phyloP scores from a whole-genome alignment of 1,139 yeast species.

The Blastobotrys elegans region DNA sequence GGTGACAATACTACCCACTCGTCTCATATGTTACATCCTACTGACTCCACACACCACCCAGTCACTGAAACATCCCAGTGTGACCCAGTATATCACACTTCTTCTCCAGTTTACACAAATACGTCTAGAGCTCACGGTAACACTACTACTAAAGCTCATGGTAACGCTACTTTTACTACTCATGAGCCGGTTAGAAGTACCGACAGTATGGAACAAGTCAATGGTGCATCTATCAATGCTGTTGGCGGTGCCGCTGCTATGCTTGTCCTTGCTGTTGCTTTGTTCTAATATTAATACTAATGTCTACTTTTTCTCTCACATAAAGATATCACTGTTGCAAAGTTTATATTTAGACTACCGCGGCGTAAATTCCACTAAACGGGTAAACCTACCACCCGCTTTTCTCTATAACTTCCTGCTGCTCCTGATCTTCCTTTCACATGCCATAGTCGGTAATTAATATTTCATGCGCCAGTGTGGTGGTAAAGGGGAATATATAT shows the following conservation, averaged over 20 bases:
- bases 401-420: too few relatives aligned
- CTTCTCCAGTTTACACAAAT: background rate
- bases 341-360: too few relatives aligned
- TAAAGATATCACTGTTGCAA: too few relatives aligned
- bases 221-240: background rate
- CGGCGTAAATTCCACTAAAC: too few relatives aligned
- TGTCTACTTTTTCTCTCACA: too few relatives aligned
- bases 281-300: too few relatives aligned
- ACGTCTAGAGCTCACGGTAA: background rate
- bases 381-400: too few relatives aligned
- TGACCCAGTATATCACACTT: background rate
- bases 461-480: too few relatives aligned
- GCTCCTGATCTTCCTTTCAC: too few relatives aligned
- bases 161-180: background rate
- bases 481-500: too few relatives aligned
- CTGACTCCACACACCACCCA: background rate
- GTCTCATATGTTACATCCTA: background rate
- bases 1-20: background rate
- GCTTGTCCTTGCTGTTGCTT: conserved; percentile 12
- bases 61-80: background rate
- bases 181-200: background rate
- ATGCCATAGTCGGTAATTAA: too few relatives aligned
- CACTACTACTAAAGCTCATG: background rate
- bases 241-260: background rate
- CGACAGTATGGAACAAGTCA: conserved; percentile 1